These are phyloP conservation scores for Gracilaria domingensis DNA, from an alignment of 23 red algal genomes.

Conservation along the genomic window DNA sequence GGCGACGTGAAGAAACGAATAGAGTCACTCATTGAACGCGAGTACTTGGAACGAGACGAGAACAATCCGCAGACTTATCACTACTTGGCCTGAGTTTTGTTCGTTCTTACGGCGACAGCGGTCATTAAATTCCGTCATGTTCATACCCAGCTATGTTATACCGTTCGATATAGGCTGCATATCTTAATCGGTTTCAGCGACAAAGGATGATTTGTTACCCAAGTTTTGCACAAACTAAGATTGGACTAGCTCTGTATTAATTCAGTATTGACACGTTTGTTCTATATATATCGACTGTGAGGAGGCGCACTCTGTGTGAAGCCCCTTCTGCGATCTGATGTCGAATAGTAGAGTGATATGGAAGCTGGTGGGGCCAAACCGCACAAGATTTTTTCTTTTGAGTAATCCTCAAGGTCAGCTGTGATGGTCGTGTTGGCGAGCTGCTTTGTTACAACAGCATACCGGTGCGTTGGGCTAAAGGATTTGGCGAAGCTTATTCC, in stretches of 20 bases:
- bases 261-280: background rate
- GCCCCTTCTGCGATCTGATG: background rate
- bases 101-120: background rate
- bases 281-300: too few relatives aligned
- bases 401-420: background rate
- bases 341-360: too few relatives aligned
- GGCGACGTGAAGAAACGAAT: slow-evolving; percentile 97
- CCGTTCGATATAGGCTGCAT: too few relatives aligned
- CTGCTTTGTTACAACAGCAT: background rate
- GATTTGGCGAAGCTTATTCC: slow-evolving; percentile 1
- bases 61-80: slow-evolving; percentile 85
- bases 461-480: background rate
- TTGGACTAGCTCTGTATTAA: background rate
- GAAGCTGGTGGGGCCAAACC: background rate
- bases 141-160: too few relatives aligned
- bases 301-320: too few relatives aligned
- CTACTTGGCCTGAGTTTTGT: slow-evolving; percentile 81
- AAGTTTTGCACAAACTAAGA: background rate
- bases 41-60: slow-evolving; percentile 91
- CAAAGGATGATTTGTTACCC: background rate
- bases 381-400: background rate
- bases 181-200: background rate
- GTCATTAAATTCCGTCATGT: background rate
- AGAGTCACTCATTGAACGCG: slow-evolving; percentile 93
- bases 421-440: background rate